Percentiles rank a stretch among this genome's conserved stretches.
These are phyloP conservation scores for Coelastrella sp. DNA, from an alignment of 139 green algal species.

Conservation along the genomic window DNA sequence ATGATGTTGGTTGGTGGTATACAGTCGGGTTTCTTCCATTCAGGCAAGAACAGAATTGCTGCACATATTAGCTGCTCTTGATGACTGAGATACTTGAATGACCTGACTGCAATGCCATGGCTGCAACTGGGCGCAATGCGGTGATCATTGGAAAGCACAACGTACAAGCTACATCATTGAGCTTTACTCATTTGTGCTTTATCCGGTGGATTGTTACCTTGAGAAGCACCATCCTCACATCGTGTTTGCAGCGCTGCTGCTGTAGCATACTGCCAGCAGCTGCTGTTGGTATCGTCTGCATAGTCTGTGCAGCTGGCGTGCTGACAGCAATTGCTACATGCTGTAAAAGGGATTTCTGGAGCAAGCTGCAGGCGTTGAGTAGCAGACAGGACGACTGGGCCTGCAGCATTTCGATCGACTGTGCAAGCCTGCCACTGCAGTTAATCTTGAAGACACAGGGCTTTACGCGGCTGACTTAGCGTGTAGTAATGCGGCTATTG, in stretches of 20 bases:
- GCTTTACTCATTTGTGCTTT: neutral
- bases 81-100: too few relatives aligned
- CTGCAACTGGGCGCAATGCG: neutral
- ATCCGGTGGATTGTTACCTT: conserved; percentile 1
- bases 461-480: neutral
- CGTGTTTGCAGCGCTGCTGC: conserved; percentile 42
- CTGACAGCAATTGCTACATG: neutral
- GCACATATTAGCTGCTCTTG: too few relatives aligned
- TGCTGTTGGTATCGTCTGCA: neutral
- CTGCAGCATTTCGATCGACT: neutral
- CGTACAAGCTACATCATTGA: neutral
- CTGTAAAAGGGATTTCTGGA: neutral
- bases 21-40: neutral
- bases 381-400: neutral
- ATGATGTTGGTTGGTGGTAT: neutral
- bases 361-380: neutral
- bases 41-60: neutral
- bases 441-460: neutral
- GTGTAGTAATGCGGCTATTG: too few relatives aligned
- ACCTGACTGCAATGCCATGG: too few relatives aligned
- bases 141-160: neutral
- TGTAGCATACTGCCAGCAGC: neutral
- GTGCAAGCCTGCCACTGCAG: neutral
- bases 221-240: conserved; percentile 40
- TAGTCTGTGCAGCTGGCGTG: neutral